phyloP scores from a whole-genome alignment of 1,139 yeast species.

The Pichia sp. region DNA sequence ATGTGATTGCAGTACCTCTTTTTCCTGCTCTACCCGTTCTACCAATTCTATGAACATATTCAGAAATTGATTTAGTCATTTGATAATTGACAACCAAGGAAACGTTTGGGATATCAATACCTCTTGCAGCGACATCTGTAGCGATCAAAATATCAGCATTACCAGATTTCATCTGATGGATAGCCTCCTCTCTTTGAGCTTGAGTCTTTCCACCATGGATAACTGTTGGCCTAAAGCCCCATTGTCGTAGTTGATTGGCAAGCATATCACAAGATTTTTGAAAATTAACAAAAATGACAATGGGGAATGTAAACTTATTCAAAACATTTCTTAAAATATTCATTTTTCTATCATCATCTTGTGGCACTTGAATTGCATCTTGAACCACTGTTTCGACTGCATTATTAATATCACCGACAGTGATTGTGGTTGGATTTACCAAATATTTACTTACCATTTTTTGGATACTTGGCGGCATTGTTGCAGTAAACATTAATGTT shows the following conservation, averaged over 20 bases:
- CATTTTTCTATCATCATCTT: slow-evolving; percentile 34
- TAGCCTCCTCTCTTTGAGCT: slow-evolving; percentile 77
- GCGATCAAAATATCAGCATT: slow-evolving; percentile 68
- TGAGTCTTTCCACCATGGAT: slow-evolving; percentile 89
- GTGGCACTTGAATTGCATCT: slow-evolving; percentile 47
- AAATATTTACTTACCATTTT: slow-evolving; percentile 58
- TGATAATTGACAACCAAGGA: slow-evolving; percentile 81
- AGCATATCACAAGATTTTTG: slow-evolving; percentile 67
- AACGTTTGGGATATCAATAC: slow-evolving; percentile 85
- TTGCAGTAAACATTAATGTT: slow-evolving; percentile 92
- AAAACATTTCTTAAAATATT: slow-evolving; percentile 33
- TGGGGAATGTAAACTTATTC: slow-evolving; percentile 42
- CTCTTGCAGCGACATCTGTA: slow-evolving; percentile 96
- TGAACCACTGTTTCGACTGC: slow-evolving; percentile 68
- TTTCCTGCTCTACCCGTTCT: slow-evolving; percentile 96
- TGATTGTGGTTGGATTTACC: slow-evolving; percentile 53
- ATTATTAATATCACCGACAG: slow-evolving; percentile 59
- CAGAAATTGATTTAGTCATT: slow-evolving; percentile 72
- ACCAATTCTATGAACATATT: slow-evolving; percentile 88
- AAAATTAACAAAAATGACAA: slow-evolving; percentile 77
- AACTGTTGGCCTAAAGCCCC: slow-evolving; percentile 47
- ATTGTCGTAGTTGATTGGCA: slow-evolving; percentile 40
- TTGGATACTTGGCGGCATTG: slow-evolving; percentile 75
- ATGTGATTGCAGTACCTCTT: slow-evolving; percentile 68
- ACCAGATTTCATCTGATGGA: slow-evolving; percentile 57